phyloP scores from a whole-genome alignment of 805 yeast genomes.

The Kuraishia ogatae region DNA sequence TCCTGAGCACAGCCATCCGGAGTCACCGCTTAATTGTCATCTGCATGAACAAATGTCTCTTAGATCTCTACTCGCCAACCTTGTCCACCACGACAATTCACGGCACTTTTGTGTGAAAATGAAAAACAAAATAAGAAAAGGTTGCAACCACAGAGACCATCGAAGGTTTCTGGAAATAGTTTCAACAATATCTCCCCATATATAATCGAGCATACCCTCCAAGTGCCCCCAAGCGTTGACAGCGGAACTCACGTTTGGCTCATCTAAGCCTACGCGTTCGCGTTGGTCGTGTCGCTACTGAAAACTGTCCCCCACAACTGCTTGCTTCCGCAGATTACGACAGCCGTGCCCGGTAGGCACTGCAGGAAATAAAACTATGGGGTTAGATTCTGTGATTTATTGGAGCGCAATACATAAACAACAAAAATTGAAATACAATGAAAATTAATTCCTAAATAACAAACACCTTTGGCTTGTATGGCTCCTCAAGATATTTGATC shows the following conservation, averaged over 20 bases:
- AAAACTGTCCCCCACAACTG: not conserved
- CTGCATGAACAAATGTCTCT: not conserved
- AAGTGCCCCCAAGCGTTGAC: not conserved
- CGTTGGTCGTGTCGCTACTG: not conserved
- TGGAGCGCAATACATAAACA: not conserved
- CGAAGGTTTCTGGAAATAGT: not conserved
- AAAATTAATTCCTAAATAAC: not conserved
- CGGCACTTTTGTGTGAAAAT: not conserved
- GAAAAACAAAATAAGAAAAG: not conserved
- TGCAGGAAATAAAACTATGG: no score
- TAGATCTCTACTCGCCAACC: not conserved
- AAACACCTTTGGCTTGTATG: conserved; percentile 12
- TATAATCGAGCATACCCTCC: not conserved
- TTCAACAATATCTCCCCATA: not conserved
- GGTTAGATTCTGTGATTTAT: no score
- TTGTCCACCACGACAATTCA: not conserved
- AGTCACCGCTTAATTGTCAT: not conserved
- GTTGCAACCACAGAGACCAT: not conserved
- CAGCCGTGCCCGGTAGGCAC: not conserved
- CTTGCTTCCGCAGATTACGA: not conserved
- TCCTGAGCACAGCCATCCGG: not conserved
- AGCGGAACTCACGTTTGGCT: not conserved
- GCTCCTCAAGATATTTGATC: conserved; percentile 27
- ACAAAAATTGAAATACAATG: not conserved
- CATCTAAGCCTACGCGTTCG: not conserved